Evolutionary conservation across 148 eudicot species (phyloP).

Genomic region (Silene latifolia): DNA sequence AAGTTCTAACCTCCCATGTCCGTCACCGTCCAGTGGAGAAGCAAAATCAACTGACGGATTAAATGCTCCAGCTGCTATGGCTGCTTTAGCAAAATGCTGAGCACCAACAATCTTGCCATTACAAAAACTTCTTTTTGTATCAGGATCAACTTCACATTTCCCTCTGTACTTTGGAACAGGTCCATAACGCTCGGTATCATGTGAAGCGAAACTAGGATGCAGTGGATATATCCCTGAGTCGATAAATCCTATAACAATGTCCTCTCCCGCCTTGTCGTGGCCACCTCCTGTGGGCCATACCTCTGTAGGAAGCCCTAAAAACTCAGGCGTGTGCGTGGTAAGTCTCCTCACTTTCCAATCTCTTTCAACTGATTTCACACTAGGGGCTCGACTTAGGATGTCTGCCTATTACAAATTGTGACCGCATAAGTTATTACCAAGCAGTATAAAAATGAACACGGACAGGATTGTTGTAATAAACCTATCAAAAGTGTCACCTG

Average conservation of each 20-base stretch:
- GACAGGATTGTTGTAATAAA: not conserved
- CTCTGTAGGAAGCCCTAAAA: conserved; percentile 95
- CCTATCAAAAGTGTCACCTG: conserved; percentile 62
- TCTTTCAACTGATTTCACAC: conserved; percentile 82
- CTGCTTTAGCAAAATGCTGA: conserved; percentile 96
- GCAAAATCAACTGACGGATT: conserved; percentile 79
- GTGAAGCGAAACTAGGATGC: conserved; percentile 84
- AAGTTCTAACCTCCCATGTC: conserved; percentile 86
- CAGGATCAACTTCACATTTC: conserved; percentile 83
- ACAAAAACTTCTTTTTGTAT: conserved; percentile 63
- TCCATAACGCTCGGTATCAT: conserved; percentile 67
- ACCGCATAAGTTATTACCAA: conserved; percentile 35
- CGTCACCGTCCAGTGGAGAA: conserved; percentile 97
- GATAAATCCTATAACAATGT: conserved; percentile 85
- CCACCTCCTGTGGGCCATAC: conserved; percentile 99
- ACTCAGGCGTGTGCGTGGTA: conserved; percentile 96
- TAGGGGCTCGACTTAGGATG: conserved; percentile 72
- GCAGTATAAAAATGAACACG: conserved; percentile 10
- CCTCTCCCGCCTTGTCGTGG: conserved; percentile 81
- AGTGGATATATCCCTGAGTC: conserved; percentile 86
- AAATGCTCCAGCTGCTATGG: conserved; percentile 88
- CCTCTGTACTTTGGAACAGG: conserved; percentile 82
- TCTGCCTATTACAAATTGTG: conserved; percentile 85
- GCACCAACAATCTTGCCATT: conserved; percentile 98
- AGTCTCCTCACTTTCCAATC: conserved; percentile 95